Base-by-base conservation (phyloP, 2,329 filamentous ascomycete genomes). In the Botryotinia convoluta region DNA sequence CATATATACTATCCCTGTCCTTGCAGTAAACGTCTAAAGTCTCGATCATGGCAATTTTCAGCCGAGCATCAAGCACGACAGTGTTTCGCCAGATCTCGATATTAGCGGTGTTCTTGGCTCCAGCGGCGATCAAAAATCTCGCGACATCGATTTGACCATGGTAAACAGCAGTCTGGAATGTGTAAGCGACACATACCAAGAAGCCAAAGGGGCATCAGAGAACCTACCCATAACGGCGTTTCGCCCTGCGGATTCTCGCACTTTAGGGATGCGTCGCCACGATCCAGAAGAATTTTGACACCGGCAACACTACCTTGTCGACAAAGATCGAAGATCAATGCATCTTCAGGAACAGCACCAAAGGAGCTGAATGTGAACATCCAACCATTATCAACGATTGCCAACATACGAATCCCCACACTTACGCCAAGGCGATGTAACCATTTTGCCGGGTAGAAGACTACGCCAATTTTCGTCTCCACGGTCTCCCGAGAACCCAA, bases 301-400 rank as follows among this genome's bases (percentile, higher is more conserved):
- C 68, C 68, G 26, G 68, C 68, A n/a, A 61, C 54, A 61, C 37
- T 70, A 12, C 57, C 57, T n/a, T 44, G 54, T 59, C 54, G 54
- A 32, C 68, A 70, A 35, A 48, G 54, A n/a, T 70, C 68, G 44
- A 70, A 70, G 4, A 61, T 61, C n/a, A 70, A 44, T 9, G 68
- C 29, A 45, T 70, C 68, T 9, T 70, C 29, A 4, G 68, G 68
- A 48, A 39, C 39, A 10, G 54, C 68, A 20, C 29, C 39, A 35
- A 61, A 70, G 9, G 68, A 48, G 4, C 8, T 32, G 16, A 70
- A 61, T 45, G 42, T 29, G 16, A 61, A 70, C 42, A 42, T 70
- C 68, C 68, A 70, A 8, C 54, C 51, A 18, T 61, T 57, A 18
- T 57, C n/a, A 32, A 45, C 29, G n/a, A 4, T 29, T n/a, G 37